Evolutionary conservation across 495 filamentous ascomycete species (phyloP).

Genomic region (Cenococcum geophilum): DNA sequence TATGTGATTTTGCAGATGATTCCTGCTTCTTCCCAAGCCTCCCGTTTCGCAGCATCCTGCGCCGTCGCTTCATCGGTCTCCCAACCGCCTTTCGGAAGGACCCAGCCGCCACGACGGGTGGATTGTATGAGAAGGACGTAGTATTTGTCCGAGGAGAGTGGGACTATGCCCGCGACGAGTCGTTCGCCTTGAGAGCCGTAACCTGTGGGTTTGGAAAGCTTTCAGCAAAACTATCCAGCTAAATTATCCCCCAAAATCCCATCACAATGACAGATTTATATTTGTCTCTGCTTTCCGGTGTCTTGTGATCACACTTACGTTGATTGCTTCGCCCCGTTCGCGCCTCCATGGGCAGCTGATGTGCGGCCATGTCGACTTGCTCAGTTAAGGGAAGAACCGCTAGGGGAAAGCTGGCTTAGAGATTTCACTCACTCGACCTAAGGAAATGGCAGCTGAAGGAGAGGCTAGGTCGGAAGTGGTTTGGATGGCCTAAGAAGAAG

Average conservation of each 20-base stretch:
- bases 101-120: slow-evolving; percentile 81
- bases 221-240: slow-evolving; percentile 8
- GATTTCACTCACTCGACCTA: neutral
- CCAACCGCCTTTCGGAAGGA: slow-evolving; percentile 96
- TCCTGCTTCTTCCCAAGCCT: slow-evolving; percentile 98
- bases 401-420: slow-evolving; percentile 1
- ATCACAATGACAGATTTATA: neutral
- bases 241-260: neutral
- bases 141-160: slow-evolving; percentile 65
- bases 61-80: slow-evolving; percentile 79
- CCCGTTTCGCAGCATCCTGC: slow-evolving; percentile 63
- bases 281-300: neutral
- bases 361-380: slow-evolving; percentile 27
- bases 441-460: slow-evolving; percentile 1
- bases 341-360: slow-evolving; percentile 41
- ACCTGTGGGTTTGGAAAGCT: slow-evolving; percentile 48
- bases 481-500: slow-evolving; percentile 1
- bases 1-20: slow-evolving; percentile 73
- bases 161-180: slow-evolving; percentile 91
- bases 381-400: neutral
- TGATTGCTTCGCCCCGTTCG: slow-evolving; percentile 47
- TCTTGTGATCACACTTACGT: slow-evolving; percentile 38
- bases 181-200: slow-evolving; percentile 89
- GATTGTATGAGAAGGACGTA: slow-evolving; percentile 91
- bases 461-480: neutral